Base-by-base conservation (phyloP, 495 filamentous ascomycete genomes). In the Entonaema liquescens region DNA sequence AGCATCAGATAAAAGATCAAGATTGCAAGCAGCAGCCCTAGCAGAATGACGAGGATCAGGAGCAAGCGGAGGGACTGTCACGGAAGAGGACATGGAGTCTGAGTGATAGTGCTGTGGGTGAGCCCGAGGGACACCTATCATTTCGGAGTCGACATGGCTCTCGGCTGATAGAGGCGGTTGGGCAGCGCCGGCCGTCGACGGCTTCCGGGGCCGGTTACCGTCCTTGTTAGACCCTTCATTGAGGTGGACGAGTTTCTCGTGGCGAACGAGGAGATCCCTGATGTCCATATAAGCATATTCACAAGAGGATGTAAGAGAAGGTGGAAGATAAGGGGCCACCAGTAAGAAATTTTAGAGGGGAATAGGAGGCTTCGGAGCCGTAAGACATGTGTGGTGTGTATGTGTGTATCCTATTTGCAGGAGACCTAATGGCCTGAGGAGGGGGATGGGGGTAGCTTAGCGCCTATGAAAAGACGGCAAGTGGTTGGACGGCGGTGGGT, bases 201-300 rank as follows among this genome's bases (percentile, higher is more conserved):
- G 76, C 65, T 85, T 85, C 56, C 83, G 78, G 25, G 80, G 79
- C 71, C 81, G 76, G 72, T 64, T 73, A 54, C 80, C 79, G 74
- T 84, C 82, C 62, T 84, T 85, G 68, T 78, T 78, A 52, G 75
- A 80, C 55, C 81, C 82, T 74, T 90, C 88, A 73, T 87, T 87
- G 71, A 89, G 86, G 79, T 92, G 89, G 71, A 91, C 89, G 79
- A 91, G 84, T 80, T 89, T 90, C 79, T 90, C 87, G 83, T 92
- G 89, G 74, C 89, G 88, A 74, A 90, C 88, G 75, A 92, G 84
- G 49, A 91, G 84, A 77, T 91, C 89, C 76, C 90, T 90, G 79
- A 87, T 85, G 81, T 83, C 79, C 82, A 84, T 82, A 77, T 82
- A 83, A 84, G 79, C 79, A 78, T 83, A 71, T 72, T 76, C 72